These are phyloP conservation scores for Porpolomopsis calyptriformis DNA, from an alignment of 768 basidiomycete species.

Conservation along the genomic window DNA sequence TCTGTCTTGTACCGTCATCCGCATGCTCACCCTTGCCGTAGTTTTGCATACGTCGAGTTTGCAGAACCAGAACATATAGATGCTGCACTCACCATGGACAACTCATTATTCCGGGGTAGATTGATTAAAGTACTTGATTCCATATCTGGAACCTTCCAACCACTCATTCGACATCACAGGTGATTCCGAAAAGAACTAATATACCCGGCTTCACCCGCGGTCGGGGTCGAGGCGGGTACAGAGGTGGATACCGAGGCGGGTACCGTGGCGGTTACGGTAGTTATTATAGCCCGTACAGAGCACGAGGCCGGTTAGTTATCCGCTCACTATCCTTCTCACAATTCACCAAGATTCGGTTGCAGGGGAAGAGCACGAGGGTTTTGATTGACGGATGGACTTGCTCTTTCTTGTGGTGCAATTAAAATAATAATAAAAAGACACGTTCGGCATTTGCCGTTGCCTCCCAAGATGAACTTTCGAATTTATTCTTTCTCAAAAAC, in stretches of 20 bases:
- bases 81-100: conserved; percentile 86
- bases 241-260: conserved; percentile 43
- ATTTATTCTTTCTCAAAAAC: conserved; percentile 75
- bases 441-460: no score
- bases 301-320: conserved; percentile 61
- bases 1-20: conserved; percentile 6
- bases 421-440: no score
- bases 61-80: conserved; percentile 86
- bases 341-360: conserved; percentile 9
- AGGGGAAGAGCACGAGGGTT: conserved; percentile 73
- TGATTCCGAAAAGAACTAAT: conserved; percentile 93
- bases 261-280: conserved; percentile 37
- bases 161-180: conserved; percentile 34
- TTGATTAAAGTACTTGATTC: conserved; percentile 63
- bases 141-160: background rate
- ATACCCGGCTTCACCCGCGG: conserved; percentile 86
- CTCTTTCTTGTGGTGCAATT: no score
- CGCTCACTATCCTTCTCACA: background rate
- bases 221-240: conserved; percentile 57
- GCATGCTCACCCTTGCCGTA: conserved; percentile 20
- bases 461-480: no score
- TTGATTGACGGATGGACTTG: conserved; percentile 27
- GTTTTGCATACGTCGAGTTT: conserved; percentile 98
- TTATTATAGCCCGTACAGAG: conserved; percentile 55
- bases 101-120: conserved; percentile 89